Evolutionary conservation across 2,329 filamentous ascomycete genomes (phyloP).

Genomic region (Aspergillus thermomutatus): DNA sequence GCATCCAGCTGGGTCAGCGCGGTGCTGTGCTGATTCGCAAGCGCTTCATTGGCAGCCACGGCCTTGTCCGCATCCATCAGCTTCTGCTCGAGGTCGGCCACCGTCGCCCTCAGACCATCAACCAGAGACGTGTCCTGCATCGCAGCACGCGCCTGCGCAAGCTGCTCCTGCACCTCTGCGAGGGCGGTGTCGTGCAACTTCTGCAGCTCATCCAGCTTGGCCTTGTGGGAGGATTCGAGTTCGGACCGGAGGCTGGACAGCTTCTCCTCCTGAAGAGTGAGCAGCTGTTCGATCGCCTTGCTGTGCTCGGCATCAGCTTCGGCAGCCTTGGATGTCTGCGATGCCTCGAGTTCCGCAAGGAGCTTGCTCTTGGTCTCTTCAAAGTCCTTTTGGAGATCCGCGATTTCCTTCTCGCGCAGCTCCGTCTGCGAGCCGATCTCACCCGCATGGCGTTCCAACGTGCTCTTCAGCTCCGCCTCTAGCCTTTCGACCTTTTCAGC

Average conservation of each 20-base stretch:
- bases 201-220: conserved; percentile 35
- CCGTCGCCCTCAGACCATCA: conserved; percentile 39
- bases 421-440: conserved; percentile 30
- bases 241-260: conserved; percentile 34
- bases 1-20: conserved; percentile 44
- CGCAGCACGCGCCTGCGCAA: conserved; percentile 33
- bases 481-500: conserved; percentile 28
- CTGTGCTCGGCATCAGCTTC: conserved; percentile 38
- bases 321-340: conserved; percentile 31
- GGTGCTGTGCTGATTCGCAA: conserved; percentile 41
- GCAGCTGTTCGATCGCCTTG: conserved; percentile 39
- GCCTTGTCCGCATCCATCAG: conserved; percentile 53
- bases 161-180: conserved; percentile 31
- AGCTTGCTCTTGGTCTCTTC: conserved; percentile 32
- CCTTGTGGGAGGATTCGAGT: conserved; percentile 33
- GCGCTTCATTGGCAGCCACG: conserved; percentile 40
- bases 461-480: conserved; percentile 20
- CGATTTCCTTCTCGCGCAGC: conserved; percentile 26
- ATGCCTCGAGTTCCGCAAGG: conserved; percentile 37
- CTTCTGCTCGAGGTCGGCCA: conserved; percentile 60
- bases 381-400: conserved; percentile 34
- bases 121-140: conserved; percentile 36
- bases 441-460: conserved; percentile 20
- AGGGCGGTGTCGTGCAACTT: conserved; percentile 34
- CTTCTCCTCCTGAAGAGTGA: conserved; percentile 39